Conservation (phyloP, 352 stramenopile genomes). For the Globisporangium solare region DNA sequence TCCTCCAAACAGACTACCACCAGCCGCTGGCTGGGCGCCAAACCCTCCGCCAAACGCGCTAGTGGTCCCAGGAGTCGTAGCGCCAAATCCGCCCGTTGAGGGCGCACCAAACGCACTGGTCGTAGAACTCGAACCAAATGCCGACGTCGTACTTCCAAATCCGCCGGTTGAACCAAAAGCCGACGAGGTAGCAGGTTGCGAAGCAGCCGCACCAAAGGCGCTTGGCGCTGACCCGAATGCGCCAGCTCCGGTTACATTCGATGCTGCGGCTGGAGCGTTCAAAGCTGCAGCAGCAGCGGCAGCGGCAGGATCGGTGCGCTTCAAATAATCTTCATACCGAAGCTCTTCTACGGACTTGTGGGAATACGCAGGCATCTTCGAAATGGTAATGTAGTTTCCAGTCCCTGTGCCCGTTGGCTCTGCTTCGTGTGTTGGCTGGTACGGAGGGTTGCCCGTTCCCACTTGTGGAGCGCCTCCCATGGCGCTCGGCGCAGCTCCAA, state of each 20-base stretch:
- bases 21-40: constrained; percentile 32
- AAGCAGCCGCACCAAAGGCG: constrained; percentile 16
- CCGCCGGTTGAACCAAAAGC: constrained; percentile 36
- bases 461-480: constrained; percentile 38
- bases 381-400: constrained; percentile 40
- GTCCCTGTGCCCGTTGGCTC: constrained; percentile 54
- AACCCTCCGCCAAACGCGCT: constrained; percentile 49
- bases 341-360: constrained; percentile 41
- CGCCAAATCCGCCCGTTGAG: constrained; percentile 20
- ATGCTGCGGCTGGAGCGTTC: constrained; percentile 30
- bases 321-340: constrained; percentile 44
- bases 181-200: constrained; percentile 22
- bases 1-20: constrained; percentile 35
- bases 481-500: constrained; percentile 27
- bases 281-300: constrained; percentile 34
- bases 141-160: constrained; percentile 25
- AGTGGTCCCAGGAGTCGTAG: constrained; percentile 10
- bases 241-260: constrained; percentile 27
- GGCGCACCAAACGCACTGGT: constrained; percentile 27
- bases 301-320: constrained; percentile 26
- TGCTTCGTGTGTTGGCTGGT: constrained; percentile 58
- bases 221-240: constrained; percentile 34
- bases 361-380: constrained; percentile 32
- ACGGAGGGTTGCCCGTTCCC: constrained; percentile 67
- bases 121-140: constrained; percentile 32